Base-by-base conservation (phyloP, 805 yeast species). In the Candida maesae region DNA sequence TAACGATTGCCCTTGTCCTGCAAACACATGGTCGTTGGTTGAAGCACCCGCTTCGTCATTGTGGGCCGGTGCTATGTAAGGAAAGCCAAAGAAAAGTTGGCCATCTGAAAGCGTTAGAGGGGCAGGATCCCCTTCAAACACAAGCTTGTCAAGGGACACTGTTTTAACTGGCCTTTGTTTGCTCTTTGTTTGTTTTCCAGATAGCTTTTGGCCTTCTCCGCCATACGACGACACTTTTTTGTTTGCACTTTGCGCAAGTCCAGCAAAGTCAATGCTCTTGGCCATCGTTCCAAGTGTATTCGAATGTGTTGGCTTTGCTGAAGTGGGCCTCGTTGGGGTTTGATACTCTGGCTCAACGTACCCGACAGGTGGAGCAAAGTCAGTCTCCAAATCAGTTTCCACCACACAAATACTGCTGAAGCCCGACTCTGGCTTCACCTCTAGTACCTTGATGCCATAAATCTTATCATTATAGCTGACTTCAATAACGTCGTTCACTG, bases 321-420 rank as follows among this genome's bases (percentile, higher is more conserved):
- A 9, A 5, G 21, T 21, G 33, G 41, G 42, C 38, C 44, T 41
- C 25, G 43, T 60, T 51, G 50, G 64, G 21, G 61, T n/a, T n/a
- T n/a, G n/a, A n/a, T 76, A 77, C 48, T 85, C 89, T 2, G 96
- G 96, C 59, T 91, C 98, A 15, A 86, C 96, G 59, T 93, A 93
- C 0, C 99, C 99, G 5, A 91, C 96, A 0, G 99, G 99, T 2
- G 99, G 96, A 2, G 97, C 98, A 68, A 93, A 93, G 59, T 93
- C 99, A 0, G 97, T 95, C 44, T 87, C 95, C 46, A 93, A 71
- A 66, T 93, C 99, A 0, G 99, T 93, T 60, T 93, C 99, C 20
- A 93, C 87, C 5, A 93, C 96, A 70, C 97, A 91, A 12, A 91
- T 82, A 44, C 96, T 85, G 25, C 74, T 66, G 7, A 68, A 65